These are phyloP conservation scores for Telfairia occidentalis DNA, from an alignment of 331 rosid species.

Conservation along the genomic window DNA sequence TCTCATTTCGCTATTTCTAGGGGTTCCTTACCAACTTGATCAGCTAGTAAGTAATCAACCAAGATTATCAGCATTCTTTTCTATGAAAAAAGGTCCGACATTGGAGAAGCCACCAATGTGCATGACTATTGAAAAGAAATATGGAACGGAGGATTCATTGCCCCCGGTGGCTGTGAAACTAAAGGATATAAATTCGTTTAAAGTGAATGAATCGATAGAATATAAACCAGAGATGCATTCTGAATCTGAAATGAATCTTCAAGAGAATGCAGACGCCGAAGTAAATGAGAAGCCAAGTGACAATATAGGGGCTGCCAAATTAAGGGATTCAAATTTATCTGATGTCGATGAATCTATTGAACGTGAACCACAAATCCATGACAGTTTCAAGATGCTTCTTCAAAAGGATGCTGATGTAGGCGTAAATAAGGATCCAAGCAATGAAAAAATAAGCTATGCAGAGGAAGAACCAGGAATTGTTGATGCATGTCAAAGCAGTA, in stretches of 20 bases:
- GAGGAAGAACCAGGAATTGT: conserved; percentile 21
- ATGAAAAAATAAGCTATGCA: conserved; percentile 18
- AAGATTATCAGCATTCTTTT: conserved; percentile 53
- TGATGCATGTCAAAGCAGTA: conserved; percentile 22
- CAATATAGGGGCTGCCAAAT: conserved; percentile 19
- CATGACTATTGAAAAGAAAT: conserved; percentile 21
- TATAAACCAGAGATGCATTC: conserved; percentile 13
- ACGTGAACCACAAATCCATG: conserved; percentile 11
- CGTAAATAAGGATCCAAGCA: conserved; percentile 19
- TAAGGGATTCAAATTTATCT: conserved; percentile 25
- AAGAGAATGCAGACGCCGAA: conserved; percentile 23
- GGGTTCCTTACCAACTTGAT: conserved; percentile 79
- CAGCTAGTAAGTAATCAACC: conserved; percentile 61
- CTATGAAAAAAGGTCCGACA: conserved; percentile 30
- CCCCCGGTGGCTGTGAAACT: conserved; percentile 23
- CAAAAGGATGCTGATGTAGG: conserved; percentile 16
- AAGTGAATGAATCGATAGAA: conserved; percentile 25
- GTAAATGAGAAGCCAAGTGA: conserved; percentile 19
- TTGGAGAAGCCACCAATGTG: conserved; percentile 19
- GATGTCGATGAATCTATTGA: conserved; percentile 24
- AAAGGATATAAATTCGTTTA: conserved; percentile 22
- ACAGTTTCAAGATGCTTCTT: conserved; percentile 25
- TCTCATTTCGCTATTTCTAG: conserved; percentile 23
- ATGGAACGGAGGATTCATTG: conserved; percentile 29
- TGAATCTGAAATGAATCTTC: conserved; percentile 24